Base-by-base conservation (phyloP, 495 filamentous ascomycete species). In the Daldinia caldariorum region DNA sequence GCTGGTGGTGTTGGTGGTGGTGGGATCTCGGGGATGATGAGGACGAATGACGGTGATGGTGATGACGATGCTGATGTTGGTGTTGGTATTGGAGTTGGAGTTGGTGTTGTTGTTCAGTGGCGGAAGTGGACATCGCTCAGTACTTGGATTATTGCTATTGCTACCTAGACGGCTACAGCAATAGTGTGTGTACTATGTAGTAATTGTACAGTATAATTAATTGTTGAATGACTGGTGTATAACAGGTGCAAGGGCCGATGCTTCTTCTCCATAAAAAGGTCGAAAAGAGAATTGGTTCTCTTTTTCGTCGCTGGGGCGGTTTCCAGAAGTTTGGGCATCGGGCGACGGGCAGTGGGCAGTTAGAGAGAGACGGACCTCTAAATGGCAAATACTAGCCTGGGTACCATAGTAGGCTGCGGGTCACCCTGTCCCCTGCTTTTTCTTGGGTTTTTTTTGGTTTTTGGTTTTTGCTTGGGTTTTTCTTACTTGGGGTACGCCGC, bases 61-160 rank as follows among this genome's bases (percentile, higher is more conserved):
- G 59, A 9, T 56, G 53, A 34, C 31, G 53, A 35, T 56, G 53
- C 29, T 56, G 53, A 20, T 56, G 53, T 37, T 69, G 67, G 9
- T 55, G 56, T 4, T 67, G 68, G 14, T 70, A 54, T 58, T 66
- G 55, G 38, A 63, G 61, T 58, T 66, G 55, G 38, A 63, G 66
- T 18, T 66, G 63, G 49, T 68, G 66, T 51, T 67, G 63, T 68
- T 72, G 70, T 64, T 72, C 70, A 43, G 66, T 72, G 66, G 70
- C 58, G 26, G 65, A 58, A 64, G 70, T 74, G 63, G 70, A 72
- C 69, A 74, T 72, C 35, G 67, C 71, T 69, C 22, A 18, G 55
- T 47, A 47, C 43, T 47, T 47, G 9, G 34, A 5, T 47, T 47
- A 47, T 47, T 35, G 71, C 43, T 69, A 72, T 67, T 58, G 73